These are phyloP conservation scores for Ramalina intermedia DNA, from an alignment of 495 filamentous ascomycete genomes.

Conservation along the genomic window DNA sequence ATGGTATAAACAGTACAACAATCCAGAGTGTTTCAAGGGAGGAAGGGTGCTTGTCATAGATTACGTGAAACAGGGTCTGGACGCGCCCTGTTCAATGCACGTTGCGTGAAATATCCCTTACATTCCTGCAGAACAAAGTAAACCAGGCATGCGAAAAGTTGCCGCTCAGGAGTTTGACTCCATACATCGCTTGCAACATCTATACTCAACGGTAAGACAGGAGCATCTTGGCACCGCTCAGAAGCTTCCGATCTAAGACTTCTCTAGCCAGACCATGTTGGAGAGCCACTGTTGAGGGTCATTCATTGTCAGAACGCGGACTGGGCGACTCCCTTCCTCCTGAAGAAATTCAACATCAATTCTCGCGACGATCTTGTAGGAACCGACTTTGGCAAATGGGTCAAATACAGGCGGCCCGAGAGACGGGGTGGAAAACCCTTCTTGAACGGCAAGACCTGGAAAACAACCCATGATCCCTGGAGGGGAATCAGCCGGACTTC, in stretches of 20 bases:
- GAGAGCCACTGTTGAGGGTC: conserved; percentile 29
- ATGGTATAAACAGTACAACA: conserved; percentile 26
- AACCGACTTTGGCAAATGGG: conserved; percentile 35
- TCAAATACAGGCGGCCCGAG: conserved; percentile 30
- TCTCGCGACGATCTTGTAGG: conserved; percentile 29
- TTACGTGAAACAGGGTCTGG: conserved; percentile 21
- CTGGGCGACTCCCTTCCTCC: conserved; percentile 34
- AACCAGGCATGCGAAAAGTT: conserved; percentile 26
- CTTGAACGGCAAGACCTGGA: conserved; percentile 34
- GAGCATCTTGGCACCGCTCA: not conserved
- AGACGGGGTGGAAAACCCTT: conserved; percentile 34
- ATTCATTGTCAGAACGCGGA: conserved; percentile 41
- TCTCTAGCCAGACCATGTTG: conserved; percentile 14
- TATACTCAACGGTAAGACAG: conserved; percentile 22
- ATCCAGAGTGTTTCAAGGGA: conserved; percentile 13
- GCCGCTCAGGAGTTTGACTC: conserved; percentile 33
- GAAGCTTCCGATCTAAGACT: not conserved
- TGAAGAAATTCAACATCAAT: conserved; percentile 40
- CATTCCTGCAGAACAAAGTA: conserved; percentile 8
- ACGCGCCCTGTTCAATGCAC: not conserved
- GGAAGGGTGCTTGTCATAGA: conserved; percentile 29
- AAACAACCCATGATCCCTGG: conserved; percentile 37
- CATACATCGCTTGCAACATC: conserved; percentile 23
- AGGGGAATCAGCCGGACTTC: conserved; percentile 31
- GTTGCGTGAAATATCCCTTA: not conserved